Percentiles rank a stretch among this genome's conserved stretches.
phyloP scores from a whole-genome alignment of 306 rosid species.

The Clitoria ternatea region DNA sequence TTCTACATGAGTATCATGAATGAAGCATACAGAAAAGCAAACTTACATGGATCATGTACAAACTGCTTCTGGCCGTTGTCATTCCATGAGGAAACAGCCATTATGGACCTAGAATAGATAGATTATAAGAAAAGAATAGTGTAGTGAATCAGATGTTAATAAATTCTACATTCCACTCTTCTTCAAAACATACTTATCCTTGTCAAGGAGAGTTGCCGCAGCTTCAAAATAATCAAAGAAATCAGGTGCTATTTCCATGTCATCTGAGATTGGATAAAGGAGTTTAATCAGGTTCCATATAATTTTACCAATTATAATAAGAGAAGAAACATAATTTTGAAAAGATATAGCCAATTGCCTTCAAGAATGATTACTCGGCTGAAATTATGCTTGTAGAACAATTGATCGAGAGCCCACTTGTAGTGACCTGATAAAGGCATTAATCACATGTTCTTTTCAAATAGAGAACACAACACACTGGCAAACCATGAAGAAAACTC shows the following conservation, averaged over 20 bases:
- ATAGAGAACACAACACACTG: neutral
- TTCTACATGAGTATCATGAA: neutral
- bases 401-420: slow-evolving; percentile 93
- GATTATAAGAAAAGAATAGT: neutral
- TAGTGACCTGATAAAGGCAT: slow-evolving; percentile 67
- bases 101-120: slow-evolving; percentile 60
- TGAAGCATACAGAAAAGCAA: slow-evolving; percentile 13
- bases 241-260: slow-evolving; percentile 99
- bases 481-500: slow-evolving; percentile 21
- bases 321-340: neutral
- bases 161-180: slow-evolving; percentile 8
- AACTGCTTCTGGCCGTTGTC: slow-evolving; percentile 98
- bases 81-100: slow-evolving; percentile 99
- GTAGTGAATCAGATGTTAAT: neutral
- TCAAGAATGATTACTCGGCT: slow-evolving; percentile 85
- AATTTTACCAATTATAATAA: slow-evolving; percentile 8
- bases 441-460: slow-evolving; percentile 14
- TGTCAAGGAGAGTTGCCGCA: slow-evolving; percentile 69
- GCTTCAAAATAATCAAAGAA: slow-evolving; percentile 95
- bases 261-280: slow-evolving; percentile 57
- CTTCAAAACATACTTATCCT: slow-evolving; percentile 71
- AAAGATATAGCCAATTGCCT: slow-evolving; percentile 50
- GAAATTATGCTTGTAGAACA: slow-evolving; percentile 81
- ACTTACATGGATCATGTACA: slow-evolving; percentile 90
- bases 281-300: slow-evolving; percentile 16